Percentiles rank a stretch among this genome's conserved stretches.
Conservation (phyloP, 2,329 filamentous ascomycete genomes). For the Beauveria varroae region DNA sequence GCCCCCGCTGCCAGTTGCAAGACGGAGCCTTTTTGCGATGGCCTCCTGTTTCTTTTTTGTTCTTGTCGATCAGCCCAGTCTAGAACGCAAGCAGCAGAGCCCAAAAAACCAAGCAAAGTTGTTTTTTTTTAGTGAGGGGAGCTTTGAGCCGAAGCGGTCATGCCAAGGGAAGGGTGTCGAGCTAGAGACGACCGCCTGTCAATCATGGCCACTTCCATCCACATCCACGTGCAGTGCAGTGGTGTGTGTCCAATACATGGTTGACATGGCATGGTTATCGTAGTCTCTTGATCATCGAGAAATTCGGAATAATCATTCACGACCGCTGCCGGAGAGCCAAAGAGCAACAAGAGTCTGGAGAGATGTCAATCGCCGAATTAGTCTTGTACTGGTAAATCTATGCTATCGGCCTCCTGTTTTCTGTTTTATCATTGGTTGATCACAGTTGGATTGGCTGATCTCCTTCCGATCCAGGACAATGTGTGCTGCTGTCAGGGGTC, state of each 20-base stretch:
- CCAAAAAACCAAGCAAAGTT: background rate
- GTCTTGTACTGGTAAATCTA: background rate
- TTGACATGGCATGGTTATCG: too few species aligned
- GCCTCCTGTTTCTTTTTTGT: background rate
- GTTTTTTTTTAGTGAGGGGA: background rate
- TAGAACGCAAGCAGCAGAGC: background rate
- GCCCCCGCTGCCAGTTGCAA: constrained; percentile 1
- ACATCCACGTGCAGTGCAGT: background rate
- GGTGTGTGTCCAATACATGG: too few species aligned
- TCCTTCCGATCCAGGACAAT: background rate
- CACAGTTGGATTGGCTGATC: background rate
- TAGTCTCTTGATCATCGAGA: too few species aligned
- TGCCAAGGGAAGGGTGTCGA: background rate
- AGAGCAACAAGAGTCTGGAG: too few species aligned
- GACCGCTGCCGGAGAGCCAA: too few species aligned
- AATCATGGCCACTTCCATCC: background rate
- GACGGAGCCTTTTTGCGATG: background rate
- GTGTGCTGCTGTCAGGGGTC: background rate
- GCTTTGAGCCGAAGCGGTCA: background rate
- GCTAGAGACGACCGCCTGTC: background rate
- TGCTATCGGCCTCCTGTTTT: background rate
- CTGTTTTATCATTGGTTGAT: background rate
- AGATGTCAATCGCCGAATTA: background rate
- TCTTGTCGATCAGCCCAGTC: constrained; percentile 1
- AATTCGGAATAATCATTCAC: too few species aligned